Base-by-base conservation (phyloP, 129 eudicot genomes). In the Escallonia rubra region DNA sequence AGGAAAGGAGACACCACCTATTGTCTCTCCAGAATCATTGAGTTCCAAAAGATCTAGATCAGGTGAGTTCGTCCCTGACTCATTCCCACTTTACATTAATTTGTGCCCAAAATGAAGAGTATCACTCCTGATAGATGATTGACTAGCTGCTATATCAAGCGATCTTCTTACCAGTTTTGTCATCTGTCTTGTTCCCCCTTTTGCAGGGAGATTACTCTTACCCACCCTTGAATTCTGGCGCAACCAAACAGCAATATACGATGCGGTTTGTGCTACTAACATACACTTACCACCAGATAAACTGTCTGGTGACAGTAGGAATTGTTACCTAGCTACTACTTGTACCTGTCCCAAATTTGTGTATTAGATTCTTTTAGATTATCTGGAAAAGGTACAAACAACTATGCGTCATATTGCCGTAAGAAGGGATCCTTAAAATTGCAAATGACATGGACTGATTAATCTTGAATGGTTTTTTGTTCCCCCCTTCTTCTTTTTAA, bases 141-240 rank as follows among this genome's bases (percentile, higher is more conserved):
- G 57, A 12, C 4, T 52, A 14, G 8, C 16, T 14, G 14, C 5
- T 56, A 16, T 4, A 56, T 7, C 4, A 61, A 49, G 10, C 52
- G 42, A 55, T 57, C 43, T 53, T 3, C 54, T 43, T 55, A 23
- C 14, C 34, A 34, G 55, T 45, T 56, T 53, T 48, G 46, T 49
- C 42, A 41, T 14, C 23, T 10, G 43, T 51, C 48, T 79, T 44
- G 59, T 68, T 67, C 39, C 14, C 11, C 12, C 10, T 64, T 62
- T 43, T 80, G 73, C 81, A 88, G 96, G 96, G 63, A 88, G 96
- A 76, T 67, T 80, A 70, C 82, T 80, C 9, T 72, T 88, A 52
- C 96, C 96, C 8, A 41, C 67, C 40, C 76, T 88, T 65, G 91
- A 85, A 74, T 88, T 72, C 65, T 88, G 96, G 92, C 92, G 87